Evolutionary conservation across 768 basidiomycete genomes (phyloP), one percentile per base, ranked within the genome.

Genomic region (Ephemerocybe angulata): DNA sequence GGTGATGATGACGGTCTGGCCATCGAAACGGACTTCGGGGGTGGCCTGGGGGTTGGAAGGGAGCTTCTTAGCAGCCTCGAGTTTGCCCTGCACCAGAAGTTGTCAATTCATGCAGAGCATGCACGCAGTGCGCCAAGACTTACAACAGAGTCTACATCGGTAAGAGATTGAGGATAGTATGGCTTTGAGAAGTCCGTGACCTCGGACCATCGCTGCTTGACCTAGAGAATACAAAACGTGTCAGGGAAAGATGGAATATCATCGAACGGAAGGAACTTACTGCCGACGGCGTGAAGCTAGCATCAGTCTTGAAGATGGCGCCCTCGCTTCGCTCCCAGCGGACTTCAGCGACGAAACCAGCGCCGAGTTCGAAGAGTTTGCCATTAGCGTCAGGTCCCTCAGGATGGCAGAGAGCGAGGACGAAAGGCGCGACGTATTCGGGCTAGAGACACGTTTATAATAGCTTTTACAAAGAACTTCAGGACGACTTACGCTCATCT

Each of bases 291-390:
- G 97, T 98, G 68, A 97, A 98, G 29, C 81, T 84, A 11, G 79
- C 76, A 63, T 99, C 94, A 10, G 93, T 87, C 75, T 85, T 93
- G 83, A 95, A 97, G 40, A 96, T 75, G 8, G 81, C 76, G 50
- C 96, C 97, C 59, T 86, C 81, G 68, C 88, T 90, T 54, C 93
- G 81, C 71, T 98, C 91, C 91, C 93, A 98, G 54, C 97, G 82
- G 54, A 98, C 79, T 70, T 97, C 92, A 8, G 92, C 89, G 52
- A 93, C 74, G 67, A 86, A 98, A 3, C 95, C 96, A 44, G 90
- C 97, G 30, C 95, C 97, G 33, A 94, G 80, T 71, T 98, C 95
- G 60, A 93, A 98, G 17, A 96, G 80, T 65, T 82, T 85, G 29
- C 93, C 93, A 25, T 80, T 84, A 0, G 85, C 87, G 55, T 90